Conservation (phyloP, 2,329 filamentous ascomycete species). For the Aspergillus pseudoterreus region DNA sequence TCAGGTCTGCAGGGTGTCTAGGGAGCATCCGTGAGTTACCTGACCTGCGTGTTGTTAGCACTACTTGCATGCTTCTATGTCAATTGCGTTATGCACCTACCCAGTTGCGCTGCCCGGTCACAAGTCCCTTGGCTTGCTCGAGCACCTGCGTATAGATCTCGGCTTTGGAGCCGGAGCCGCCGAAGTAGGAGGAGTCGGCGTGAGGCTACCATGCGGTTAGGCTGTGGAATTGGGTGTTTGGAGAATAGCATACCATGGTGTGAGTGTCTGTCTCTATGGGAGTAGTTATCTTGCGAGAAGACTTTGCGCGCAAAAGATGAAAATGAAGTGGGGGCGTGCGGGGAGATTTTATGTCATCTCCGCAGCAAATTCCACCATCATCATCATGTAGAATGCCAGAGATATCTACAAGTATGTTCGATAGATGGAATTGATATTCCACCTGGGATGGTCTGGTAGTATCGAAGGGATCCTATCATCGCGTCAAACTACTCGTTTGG, state of each 20-base stretch:
- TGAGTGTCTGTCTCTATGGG: background rate
- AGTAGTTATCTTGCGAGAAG: background rate
- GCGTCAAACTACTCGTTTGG: too few relatives aligned
- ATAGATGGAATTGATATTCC: too few relatives aligned
- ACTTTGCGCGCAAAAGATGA: background rate
- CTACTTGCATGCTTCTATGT: background rate
- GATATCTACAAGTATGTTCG: too few relatives aligned
- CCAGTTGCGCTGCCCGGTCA: slow-evolving; percentile 46
- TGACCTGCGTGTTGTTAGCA: slow-evolving; percentile 22
- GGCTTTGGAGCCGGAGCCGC: slow-evolving; percentile 32
- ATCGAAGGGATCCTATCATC: too few relatives aligned
- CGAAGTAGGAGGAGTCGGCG: slow-evolving; percentile 47
- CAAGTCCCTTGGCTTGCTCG: slow-evolving; percentile 35
- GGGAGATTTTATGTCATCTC: background rate
- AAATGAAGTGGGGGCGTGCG: slow-evolving; percentile 9
- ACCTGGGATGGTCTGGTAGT: too few relatives aligned
- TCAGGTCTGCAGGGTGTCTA: background rate
- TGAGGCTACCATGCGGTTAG: slow-evolving; percentile 35
- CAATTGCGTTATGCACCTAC: slow-evolving; percentile 22
- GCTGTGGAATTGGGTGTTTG: too few relatives aligned
- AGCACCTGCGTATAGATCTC: slow-evolving; percentile 43
- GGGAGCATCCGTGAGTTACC: slow-evolving; percentile 18
- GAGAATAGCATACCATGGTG: slow-evolving; percentile 5
- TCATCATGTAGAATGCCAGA: too few relatives aligned
- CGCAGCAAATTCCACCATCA: too few relatives aligned